Base-by-base conservation (phyloP, 192 early-diverging fungal genomes). In the Umbelopsis sp. region DNA sequence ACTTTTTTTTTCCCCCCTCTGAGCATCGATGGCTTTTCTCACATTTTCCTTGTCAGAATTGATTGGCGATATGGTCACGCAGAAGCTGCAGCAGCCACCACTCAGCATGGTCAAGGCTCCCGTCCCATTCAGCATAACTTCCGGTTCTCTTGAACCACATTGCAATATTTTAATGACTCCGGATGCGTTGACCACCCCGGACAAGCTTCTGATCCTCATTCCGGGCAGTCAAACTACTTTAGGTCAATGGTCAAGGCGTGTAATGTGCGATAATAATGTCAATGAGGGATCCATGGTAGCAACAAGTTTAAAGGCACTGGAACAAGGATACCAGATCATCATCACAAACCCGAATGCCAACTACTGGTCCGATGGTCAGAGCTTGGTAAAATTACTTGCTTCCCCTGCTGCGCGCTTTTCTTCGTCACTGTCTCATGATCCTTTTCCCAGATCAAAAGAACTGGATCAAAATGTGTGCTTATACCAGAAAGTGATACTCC, bases 261-360 rank as follows among this genome's bases (percentile, higher is more conserved):
- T 80, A 10, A 72, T 80, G 67, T 73, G 73, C 45, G 78, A 80
- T 54, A 69, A 80, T 29, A 75, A 25, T 25, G 73, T 80, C 6
- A 43, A 71, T 34, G 78, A 72, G 66, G 78, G 78, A 36, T 80
- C 78, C 17, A 74, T 80, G 73, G 36, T 75, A 22, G 29, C 75
- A 14, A 65, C 67, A 14, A 47, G 54, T 29, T 44, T 25, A 8
- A 45, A 54, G 51, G 73, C 70, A 12, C 11, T 54, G 21, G 50
- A 73, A 38, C 45, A 68, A 24, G 78, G 74, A 1, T 80, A 69
- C 66, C 74, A 80, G 67, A 49, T 72, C 24, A 71, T 80, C 24
- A 75, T 80, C 12, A 72, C 75, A 32, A 80, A 80, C 49, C 71
- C 78, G 7, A 80, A 80, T 49, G 71, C 56, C 22, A 75, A 59